Percentiles rank a stretch among this genome's conserved stretches.
These are phyloP conservation scores for Phaseolus coccineus DNA, from an alignment of 331 rosid genomes.

Conservation along the genomic window DNA sequence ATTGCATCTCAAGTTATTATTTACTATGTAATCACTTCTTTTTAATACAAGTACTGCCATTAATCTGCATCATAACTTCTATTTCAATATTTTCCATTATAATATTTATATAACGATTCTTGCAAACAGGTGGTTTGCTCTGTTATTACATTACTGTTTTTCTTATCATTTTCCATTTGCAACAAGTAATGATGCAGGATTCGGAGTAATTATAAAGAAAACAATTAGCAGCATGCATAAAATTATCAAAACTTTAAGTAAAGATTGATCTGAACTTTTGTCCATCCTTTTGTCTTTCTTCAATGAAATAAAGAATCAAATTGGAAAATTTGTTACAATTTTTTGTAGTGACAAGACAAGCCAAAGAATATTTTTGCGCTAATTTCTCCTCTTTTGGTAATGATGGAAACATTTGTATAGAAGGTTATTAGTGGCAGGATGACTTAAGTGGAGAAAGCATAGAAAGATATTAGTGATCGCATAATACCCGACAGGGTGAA, in stretches of 20 bases:
- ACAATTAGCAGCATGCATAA: constrained; percentile 21
- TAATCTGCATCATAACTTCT: constrained; percentile 13
- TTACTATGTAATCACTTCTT: constrained; percentile 17
- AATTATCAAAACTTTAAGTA: constrained; percentile 9
- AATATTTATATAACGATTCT: constrained; percentile 25
- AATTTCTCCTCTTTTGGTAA: no score
- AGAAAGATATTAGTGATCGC: no score
- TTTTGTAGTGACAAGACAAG: no score
- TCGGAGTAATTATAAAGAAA: neutral
- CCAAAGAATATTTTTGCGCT: no score
- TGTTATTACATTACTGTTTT: neutral
- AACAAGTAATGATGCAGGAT: neutral
- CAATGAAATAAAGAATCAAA: no score
- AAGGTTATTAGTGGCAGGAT: no score
- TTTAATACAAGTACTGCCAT: constrained; percentile 12
- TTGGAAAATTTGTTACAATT: no score
- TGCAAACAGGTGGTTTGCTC: constrained; percentile 6
- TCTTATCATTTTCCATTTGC: constrained; percentile 13
- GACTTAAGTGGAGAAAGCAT: no score
- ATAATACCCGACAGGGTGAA: no score
- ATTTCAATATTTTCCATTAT: constrained; percentile 25
- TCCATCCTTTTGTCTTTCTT: no score
- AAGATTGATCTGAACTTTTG: no score
- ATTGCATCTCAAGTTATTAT: constrained; percentile 7
- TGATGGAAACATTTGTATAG: no score